Percentiles rank a stretch among this genome's conserved stretches.
phyloP scores from a whole-genome alignment of 768 basidiomycete genomes.

The Mycena crocata region DNA sequence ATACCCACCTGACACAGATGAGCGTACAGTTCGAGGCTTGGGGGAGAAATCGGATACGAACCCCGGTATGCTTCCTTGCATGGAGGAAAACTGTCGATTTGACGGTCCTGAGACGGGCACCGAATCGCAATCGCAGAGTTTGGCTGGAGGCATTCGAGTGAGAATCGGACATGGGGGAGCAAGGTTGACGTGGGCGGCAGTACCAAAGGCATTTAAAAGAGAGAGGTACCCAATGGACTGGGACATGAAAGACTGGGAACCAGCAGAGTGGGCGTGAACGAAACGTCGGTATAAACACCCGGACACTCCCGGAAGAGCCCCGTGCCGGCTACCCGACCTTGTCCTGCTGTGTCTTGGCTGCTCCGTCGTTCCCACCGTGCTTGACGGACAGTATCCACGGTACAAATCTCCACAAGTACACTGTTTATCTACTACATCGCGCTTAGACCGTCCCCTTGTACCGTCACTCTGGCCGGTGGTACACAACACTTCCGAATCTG shows the following conservation, averaged over 20 bases:
- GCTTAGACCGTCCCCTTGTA: not conserved
- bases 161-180: conserved; percentile 31
- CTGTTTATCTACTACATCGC: not conserved
- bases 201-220: conserved; percentile 27
- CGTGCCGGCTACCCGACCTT: not conserved
- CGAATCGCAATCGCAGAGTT: not conserved
- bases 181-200: conserved; percentile 22
- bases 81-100: conserved; percentile 57
- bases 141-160: conserved; percentile 4
- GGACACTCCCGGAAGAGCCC: not conserved
- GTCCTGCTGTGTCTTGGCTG: not conserved
- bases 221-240: conserved; percentile 19
- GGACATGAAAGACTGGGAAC: conserved; percentile 25
- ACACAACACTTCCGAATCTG: not conserved
- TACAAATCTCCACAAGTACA: not conserved
- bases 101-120: conserved; percentile 44
- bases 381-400: not conserved
- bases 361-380: not conserved
- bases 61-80: conserved; percentile 75
- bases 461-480: not conserved
- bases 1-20: conserved; percentile 63
- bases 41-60: conserved; percentile 1
- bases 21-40: conserved; percentile 44
- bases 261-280: conserved; percentile 17
- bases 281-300: not conserved